These are phyloP conservation scores for Paraphoma chrysanthemicola DNA, from an alignment of 2,329 filamentous ascomycete genomes.

Conservation along the genomic window DNA sequence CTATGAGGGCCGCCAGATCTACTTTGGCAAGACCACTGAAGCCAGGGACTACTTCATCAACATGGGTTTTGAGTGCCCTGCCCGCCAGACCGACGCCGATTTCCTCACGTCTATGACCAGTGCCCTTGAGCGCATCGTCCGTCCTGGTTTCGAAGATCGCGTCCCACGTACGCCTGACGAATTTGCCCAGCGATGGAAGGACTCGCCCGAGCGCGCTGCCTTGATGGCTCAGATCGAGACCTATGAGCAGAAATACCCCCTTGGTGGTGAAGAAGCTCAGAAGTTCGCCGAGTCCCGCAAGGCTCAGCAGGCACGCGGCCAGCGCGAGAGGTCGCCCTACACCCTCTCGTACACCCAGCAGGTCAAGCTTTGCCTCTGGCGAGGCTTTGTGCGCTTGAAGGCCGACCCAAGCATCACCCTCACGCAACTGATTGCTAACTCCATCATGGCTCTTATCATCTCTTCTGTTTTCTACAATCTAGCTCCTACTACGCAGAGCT, in stretches of 20 bases:
- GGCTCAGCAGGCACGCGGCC: slow-evolving; percentile 55
- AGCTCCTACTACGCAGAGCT: slow-evolving; percentile 68
- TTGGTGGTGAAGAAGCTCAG: slow-evolving; percentile 54
- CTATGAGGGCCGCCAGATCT: slow-evolving; percentile 74
- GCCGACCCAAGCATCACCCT: slow-evolving; percentile 80
- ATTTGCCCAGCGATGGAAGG: slow-evolving; percentile 61
- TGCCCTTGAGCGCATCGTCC: slow-evolving; percentile 55
- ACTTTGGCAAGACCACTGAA: slow-evolving; percentile 68
- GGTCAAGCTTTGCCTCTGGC: slow-evolving; percentile 77
- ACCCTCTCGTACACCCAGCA: slow-evolving; percentile 81
- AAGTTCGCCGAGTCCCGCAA: slow-evolving; percentile 56
- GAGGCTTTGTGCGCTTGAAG: slow-evolving; percentile 77
- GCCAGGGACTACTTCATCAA: slow-evolving; percentile 73
- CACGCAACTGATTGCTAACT: slow-evolving; percentile 73
- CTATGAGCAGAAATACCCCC: slow-evolving; percentile 55
- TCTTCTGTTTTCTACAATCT: slow-evolving; percentile 84
- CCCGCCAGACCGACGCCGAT: slow-evolving; percentile 75
- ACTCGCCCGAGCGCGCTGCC: slow-evolving; percentile 57
- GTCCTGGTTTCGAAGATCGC: slow-evolving; percentile 52
- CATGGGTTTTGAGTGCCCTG: slow-evolving; percentile 76
- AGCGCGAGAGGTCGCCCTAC: slow-evolving; percentile 76
- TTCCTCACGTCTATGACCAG: slow-evolving; percentile 78
- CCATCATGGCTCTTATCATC: slow-evolving; percentile 78
- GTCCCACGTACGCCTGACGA: slow-evolving; percentile 59
- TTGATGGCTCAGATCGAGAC: slow-evolving; percentile 54